Evolutionary conservation across 805 yeast genomes (phyloP).

Genomic region (Komagataella kurtzmanii): DNA sequence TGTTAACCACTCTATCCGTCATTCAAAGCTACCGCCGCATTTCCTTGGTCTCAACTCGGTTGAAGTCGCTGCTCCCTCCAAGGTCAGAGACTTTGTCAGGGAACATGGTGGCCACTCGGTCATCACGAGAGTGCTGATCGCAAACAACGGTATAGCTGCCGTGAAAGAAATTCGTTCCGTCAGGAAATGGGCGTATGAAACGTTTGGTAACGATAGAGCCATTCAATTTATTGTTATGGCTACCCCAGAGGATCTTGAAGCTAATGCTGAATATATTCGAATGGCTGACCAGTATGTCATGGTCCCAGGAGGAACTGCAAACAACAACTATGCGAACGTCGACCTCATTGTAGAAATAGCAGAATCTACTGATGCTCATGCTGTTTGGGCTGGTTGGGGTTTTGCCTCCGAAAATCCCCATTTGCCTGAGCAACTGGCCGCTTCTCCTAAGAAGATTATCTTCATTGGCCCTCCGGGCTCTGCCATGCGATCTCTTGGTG

Average conservation of each 20-base stretch:
- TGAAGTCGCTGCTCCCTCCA: conserved; percentile 63
- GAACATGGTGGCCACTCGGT: conserved; percentile 92
- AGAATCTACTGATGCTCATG: conserved; percentile 91
- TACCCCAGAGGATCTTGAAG: conserved; percentile 96
- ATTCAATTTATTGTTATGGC: conserved; percentile 97
- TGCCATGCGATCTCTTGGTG: conserved; percentile 99
- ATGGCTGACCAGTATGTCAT: conserved; percentile 99
- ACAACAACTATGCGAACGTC: conserved; percentile 96
- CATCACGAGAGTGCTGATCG: conserved; percentile 76
- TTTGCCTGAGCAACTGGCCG: conserved; percentile 87
- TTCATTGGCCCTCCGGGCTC: conserved; percentile 99
- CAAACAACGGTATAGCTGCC: conserved; percentile 98
- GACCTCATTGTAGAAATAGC: conserved; percentile 95
- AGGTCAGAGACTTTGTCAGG: conserved; percentile 73
- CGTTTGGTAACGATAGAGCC: conserved; percentile 93
- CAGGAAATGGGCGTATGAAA: conserved; percentile 98
- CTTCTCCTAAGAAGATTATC: conserved; percentile 79
- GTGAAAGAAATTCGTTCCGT: conserved; percentile 96
- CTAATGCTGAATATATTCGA: conserved; percentile 94
- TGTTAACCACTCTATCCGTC: conserved; percentile 3
- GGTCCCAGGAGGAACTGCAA: conserved; percentile 98
- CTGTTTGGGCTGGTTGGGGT: conserved; percentile 99
- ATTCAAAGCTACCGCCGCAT: conserved; percentile 43
- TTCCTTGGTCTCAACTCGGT: conserved; percentile 77
- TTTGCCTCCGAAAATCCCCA: conserved; percentile 98